These are phyloP conservation scores for Brettanomyces anomalus DNA, from an alignment of 805 yeast genomes.

Conservation along the genomic window DNA sequence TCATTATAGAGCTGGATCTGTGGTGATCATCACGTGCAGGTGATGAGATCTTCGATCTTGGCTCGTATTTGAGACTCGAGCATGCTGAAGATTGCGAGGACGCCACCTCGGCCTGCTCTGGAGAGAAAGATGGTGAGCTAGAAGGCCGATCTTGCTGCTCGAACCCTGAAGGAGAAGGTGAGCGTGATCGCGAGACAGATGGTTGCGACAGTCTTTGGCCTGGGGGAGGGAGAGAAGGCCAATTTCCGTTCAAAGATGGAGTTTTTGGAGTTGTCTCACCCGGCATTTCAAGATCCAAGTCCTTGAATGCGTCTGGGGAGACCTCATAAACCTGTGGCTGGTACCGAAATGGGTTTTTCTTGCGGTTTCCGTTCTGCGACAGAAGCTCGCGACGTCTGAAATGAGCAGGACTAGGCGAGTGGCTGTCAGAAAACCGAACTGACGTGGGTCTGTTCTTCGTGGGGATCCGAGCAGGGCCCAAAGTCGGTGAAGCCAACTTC, in stretches of 20 bases:
- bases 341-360: constrained; percentile 23
- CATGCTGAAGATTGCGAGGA: no score
- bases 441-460: background rate
- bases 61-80: no score
- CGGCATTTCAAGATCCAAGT: background rate
- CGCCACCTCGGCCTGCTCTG: no score
- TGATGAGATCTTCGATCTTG: background rate
- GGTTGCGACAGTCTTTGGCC: background rate
- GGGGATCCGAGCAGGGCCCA: background rate
- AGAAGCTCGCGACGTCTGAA: constrained; percentile 5
- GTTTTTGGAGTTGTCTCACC: background rate
- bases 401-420: background rate
- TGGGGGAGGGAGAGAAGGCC: constrained; percentile 1
- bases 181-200: no score
- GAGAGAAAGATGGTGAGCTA: no score
- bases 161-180: no score
- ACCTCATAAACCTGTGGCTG: constrained; percentile 25
- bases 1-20: constrained; percentile 18
- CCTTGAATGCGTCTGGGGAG: constrained; percentile 13
- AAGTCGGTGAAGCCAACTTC: constrained; percentile 13
- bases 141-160: no score
- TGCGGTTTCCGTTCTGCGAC: background rate
- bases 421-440: background rate
- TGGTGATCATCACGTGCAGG: constrained; percentile 10
- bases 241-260: background rate